phyloP scores from a whole-genome alignment of 176 grass and related monocot genomes.

The Lolium rigidum region DNA sequence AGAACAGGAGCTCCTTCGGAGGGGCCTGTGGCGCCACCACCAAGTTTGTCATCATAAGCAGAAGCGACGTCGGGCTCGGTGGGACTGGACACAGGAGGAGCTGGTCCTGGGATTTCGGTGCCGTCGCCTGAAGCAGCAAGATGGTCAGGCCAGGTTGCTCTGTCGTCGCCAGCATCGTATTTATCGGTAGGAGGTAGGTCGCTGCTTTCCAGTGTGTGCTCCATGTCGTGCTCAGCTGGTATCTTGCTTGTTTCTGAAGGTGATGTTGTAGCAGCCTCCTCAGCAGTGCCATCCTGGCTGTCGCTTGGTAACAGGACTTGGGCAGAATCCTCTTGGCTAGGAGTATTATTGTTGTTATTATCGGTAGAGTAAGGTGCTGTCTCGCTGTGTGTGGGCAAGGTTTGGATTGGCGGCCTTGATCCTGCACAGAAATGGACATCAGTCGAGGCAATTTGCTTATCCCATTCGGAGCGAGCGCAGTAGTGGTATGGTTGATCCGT shows the following conservation, averaged over 20 bases:
- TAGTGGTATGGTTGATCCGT: neutral
- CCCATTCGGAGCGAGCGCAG: too few relatives aligned
- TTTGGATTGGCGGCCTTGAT: conserved; percentile 49
- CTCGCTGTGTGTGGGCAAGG: conserved; percentile 37
- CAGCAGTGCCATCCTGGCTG: neutral
- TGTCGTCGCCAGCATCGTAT: conserved; percentile 4
- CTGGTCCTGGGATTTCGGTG: neutral
- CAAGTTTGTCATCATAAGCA: neutral
- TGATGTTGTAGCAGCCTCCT: neutral
- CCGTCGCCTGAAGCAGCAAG: conserved; percentile 10
- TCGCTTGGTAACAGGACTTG: conserved; percentile 30
- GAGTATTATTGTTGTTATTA: conserved; percentile 13
- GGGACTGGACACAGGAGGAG: conserved; percentile 1
- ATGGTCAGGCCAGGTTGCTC: conserved; percentile 29
- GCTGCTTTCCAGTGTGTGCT: conserved; percentile 2
- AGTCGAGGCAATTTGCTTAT: neutral
- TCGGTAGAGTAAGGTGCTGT: conserved; percentile 20
- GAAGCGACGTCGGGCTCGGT: neutral
- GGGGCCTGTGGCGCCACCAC: neutral
- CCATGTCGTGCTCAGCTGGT: conserved; percentile 19
- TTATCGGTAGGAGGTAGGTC: neutral
- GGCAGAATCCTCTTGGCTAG: conserved; percentile 25
- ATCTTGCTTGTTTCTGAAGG: conserved; percentile 30
- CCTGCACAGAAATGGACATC: conserved; percentile 42
- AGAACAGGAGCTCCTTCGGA: conserved; percentile 38